phyloP scores from a whole-genome alignment of 805 yeast species.

The Saturnispora galanensis region DNA sequence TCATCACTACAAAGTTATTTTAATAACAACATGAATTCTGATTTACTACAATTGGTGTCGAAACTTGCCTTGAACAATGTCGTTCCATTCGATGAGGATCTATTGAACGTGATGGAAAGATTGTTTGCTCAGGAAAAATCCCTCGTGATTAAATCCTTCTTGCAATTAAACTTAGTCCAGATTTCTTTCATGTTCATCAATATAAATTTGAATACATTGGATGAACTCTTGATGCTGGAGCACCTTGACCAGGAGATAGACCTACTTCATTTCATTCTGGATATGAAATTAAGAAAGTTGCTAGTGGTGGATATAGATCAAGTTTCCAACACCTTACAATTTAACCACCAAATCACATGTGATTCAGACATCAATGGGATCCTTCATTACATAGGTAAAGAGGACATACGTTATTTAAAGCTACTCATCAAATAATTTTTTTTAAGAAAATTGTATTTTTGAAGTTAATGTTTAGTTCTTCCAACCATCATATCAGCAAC shows the following conservation, averaged over 20 bases:
- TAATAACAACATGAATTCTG: too few relatives aligned
- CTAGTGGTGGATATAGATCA: constrained; percentile 21
- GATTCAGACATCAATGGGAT: not conserved
- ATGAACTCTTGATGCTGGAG: constrained; percentile 10
- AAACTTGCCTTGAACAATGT: not conserved
- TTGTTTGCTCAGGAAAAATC: not conserved
- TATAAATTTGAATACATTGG: constrained; percentile 14
- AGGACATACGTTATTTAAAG: not conserved
- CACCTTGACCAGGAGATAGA: not conserved
- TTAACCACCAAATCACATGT: constrained; percentile 6
- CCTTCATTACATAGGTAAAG: not conserved
- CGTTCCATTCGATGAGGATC: not conserved
- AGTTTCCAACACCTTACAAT: constrained; percentile 13
- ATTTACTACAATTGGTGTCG: too few relatives aligned
- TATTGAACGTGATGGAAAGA: not conserved
- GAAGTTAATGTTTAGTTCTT: constrained; percentile 28
- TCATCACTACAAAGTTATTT: too few relatives aligned
- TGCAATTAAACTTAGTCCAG: constrained; percentile 18
- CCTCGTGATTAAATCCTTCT: constrained; percentile 9
- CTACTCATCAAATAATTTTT: too few relatives aligned
- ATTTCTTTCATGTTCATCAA: constrained; percentile 16
- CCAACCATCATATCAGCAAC: constrained; percentile 82
- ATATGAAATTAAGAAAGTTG: constrained; percentile 17
- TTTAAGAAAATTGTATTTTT: too few relatives aligned
- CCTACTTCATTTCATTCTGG: constrained; percentile 13